Conservation (phyloP, 139 green algal species). For the Pseudopediastrum boryanum region DNA sequence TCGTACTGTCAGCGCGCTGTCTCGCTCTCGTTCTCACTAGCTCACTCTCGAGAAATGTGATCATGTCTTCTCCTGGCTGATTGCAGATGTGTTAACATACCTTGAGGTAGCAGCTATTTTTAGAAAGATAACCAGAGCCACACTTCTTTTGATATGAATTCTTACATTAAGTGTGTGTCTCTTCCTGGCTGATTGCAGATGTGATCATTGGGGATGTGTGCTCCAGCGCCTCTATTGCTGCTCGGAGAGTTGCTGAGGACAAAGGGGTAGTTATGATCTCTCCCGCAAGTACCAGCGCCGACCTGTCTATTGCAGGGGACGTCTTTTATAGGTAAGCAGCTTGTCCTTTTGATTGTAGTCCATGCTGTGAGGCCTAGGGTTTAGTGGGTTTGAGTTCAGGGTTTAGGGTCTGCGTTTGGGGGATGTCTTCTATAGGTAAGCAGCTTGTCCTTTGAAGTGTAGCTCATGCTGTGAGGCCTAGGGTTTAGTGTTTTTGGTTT, state of each 20-base stretch:
- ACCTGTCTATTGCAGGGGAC: constrained; percentile 1
- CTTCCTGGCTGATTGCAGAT: constrained; percentile 2
- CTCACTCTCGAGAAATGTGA: too few species aligned
- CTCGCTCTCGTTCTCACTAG: too few species aligned
- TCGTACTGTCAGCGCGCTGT: too few species aligned
- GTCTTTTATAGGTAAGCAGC: constrained; percentile 11
- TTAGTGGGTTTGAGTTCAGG: too few species aligned
- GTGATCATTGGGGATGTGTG: constrained; percentile 26
- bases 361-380: background rate
- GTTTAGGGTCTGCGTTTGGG: too few species aligned
- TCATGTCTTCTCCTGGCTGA: background rate
- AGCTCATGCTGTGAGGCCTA: background rate
- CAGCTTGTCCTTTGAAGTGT: background rate
- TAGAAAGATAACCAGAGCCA: background rate
- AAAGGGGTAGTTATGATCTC: constrained; percentile 23
- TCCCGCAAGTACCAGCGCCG: constrained; percentile 9
- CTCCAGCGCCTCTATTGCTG: constrained; percentile 16
- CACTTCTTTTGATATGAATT: background rate
- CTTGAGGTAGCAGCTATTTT: background rate
- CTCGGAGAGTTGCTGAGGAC: background rate
- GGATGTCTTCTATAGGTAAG: background rate
- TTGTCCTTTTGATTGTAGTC: background rate
- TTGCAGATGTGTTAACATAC: background rate
- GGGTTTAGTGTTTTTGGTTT: background rate
- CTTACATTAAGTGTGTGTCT: background rate